Conservation (phyloP, 495 filamentous ascomycete genomes). For the Amphirosellinia nigrospora region DNA sequence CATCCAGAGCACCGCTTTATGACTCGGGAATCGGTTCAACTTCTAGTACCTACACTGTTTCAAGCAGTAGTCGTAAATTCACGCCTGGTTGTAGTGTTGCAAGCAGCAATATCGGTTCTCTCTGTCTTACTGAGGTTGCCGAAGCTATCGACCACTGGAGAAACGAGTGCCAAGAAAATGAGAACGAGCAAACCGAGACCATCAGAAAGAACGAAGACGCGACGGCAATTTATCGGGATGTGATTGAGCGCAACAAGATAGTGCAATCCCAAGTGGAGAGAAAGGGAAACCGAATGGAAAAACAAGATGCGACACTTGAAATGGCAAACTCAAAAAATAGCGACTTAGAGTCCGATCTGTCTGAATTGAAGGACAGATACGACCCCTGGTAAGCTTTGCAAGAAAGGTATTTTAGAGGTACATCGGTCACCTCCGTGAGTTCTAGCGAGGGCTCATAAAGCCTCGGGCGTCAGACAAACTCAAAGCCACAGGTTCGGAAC, state of each 20-base stretch:
- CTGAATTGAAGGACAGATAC: slow-evolving; percentile 23
- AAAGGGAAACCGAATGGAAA: slow-evolving; percentile 11
- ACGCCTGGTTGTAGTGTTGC: no score
- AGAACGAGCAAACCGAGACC: slow-evolving; percentile 30
- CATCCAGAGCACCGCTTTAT: slow-evolving; percentile 26
- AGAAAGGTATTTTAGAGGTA: slow-evolving; percentile 20
- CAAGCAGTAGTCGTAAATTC: slow-evolving; percentile 37
- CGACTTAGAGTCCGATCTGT: slow-evolving; percentile 20
- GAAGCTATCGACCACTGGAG: slow-evolving; percentile 34
- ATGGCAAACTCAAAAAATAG: slow-evolving; percentile 25
- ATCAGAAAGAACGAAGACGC: slow-evolving; percentile 27
- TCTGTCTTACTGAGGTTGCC: slow-evolving; percentile 37
- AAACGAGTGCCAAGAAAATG: slow-evolving; percentile 31
- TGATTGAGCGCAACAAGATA: slow-evolving; percentile 30
- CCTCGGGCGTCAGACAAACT: no score
- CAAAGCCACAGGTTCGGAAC: no score
- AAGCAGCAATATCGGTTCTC: slow-evolving; percentile 35
- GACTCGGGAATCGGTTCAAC: slow-evolving; percentile 43
- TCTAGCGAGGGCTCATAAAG: slow-evolving; percentile 25
- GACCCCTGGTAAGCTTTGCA: slow-evolving; percentile 24
- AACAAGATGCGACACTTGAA: neutral
- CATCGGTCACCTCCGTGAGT: slow-evolving; percentile 25
- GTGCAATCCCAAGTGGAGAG: slow-evolving; percentile 10
- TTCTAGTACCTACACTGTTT: slow-evolving; percentile 38
- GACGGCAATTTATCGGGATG: slow-evolving; percentile 29